A percentile compares a stretch with the other conserved stretches of the same genome.
Evolutionary conservation across 2,329 filamentous ascomycete genomes (phyloP).

Genomic region (Emmonsia crescens): DNA sequence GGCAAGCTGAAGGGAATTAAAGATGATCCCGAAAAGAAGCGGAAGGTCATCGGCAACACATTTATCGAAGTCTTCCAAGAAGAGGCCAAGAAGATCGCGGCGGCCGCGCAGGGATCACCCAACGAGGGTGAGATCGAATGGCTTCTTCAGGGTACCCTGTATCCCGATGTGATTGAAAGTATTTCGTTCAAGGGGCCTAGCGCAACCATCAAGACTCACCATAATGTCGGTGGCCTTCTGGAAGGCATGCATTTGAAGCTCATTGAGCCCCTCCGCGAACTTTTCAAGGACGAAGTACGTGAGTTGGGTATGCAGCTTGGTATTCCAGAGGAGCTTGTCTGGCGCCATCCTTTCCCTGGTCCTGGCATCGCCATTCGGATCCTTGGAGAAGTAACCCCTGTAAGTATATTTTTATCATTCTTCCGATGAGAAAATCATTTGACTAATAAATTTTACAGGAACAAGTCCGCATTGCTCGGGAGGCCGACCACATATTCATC

Average conservation of each 20-base stretch:
- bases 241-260: slow-evolving; percentile 40
- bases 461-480: slow-evolving; percentile 57
- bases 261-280: slow-evolving; percentile 62
- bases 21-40: slow-evolving; percentile 79
- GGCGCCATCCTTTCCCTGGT: slow-evolving; percentile 66
- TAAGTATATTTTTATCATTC: neutral
- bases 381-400: slow-evolving; percentile 54
- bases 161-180: slow-evolving; percentile 59
- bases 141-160: slow-evolving; percentile 80
- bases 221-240: slow-evolving; percentile 57
- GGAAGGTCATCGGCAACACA: slow-evolving; percentile 69
- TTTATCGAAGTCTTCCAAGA: slow-evolving; percentile 78
- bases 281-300: slow-evolving; percentile 73
- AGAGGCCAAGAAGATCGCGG: slow-evolving; percentile 64
- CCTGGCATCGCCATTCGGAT: slow-evolving; percentile 61
- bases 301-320: slow-evolving; percentile 54
- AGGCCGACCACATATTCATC: slow-evolving; percentile 39
- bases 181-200: slow-evolving; percentile 64
- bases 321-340: slow-evolving; percentile 65
- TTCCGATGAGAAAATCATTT: too few species aligned
- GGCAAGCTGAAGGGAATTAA: slow-evolving; percentile 60
- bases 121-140: slow-evolving; percentile 68
- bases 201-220: slow-evolving; percentile 61
- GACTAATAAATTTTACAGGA: slow-evolving; percentile 34
- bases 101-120: slow-evolving; percentile 54